phyloP scores from a whole-genome alignment of 208 protist genomes.

The Acanthamoeba rhysodes region DNA sequence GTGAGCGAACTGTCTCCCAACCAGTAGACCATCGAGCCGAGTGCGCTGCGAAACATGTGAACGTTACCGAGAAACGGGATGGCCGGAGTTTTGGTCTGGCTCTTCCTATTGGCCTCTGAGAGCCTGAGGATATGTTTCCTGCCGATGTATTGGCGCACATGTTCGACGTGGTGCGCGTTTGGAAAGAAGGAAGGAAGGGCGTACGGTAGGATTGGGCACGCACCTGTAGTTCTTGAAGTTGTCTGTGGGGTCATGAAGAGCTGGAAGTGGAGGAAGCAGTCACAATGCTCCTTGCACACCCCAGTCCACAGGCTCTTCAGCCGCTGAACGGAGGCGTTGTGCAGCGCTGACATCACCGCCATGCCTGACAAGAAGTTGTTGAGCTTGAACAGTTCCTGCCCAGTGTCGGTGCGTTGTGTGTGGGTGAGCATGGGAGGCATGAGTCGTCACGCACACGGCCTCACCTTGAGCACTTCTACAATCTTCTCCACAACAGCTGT shows the following conservation, averaged over 20 bases:
- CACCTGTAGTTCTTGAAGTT: slow-evolving; percentile 38
- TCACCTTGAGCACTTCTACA: background rate
- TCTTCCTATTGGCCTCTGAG: background rate
- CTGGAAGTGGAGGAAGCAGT: background rate
- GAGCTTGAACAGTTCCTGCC: slow-evolving; percentile 15
- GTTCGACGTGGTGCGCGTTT: no score
- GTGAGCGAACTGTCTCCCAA: no score
- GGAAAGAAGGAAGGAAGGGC: background rate
- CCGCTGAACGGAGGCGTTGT: background rate
- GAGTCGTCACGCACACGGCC: background rate
- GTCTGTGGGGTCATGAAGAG: background rate
- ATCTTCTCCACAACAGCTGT: background rate
- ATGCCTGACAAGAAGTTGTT: slow-evolving; percentile 29
- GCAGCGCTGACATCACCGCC: background rate
- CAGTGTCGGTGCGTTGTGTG: no score
- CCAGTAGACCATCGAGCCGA: no score
- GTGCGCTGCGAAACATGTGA: no score
- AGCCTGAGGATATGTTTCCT: background rate
- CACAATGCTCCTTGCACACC: background rate
- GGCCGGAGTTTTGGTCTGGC: background rate
- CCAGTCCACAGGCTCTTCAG: background rate
- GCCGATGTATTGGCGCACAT: no score
- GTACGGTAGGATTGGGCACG: no score
- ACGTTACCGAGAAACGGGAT: background rate
- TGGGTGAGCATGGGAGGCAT: no score